These are phyloP conservation scores for Fusarium paranaense DNA, from an alignment of 2,329 filamentous ascomycete species.

Conservation along the genomic window DNA sequence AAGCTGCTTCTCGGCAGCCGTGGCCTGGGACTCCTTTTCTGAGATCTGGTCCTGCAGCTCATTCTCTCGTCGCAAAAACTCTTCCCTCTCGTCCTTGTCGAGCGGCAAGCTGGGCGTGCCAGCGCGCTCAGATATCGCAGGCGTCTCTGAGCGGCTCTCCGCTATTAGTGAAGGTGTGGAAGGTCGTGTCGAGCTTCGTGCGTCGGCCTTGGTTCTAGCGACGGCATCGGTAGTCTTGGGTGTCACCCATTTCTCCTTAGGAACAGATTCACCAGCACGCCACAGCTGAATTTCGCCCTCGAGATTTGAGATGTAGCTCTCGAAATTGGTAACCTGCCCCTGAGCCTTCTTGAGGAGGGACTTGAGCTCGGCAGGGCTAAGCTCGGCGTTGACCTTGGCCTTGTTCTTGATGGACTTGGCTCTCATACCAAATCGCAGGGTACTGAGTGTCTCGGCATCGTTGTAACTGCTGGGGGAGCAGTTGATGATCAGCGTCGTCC, in stretches of 20 bases:
- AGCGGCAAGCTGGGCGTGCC: constrained; percentile 88
- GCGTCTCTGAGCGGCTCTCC: constrained; percentile 73
- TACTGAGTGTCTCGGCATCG: constrained; percentile 92
- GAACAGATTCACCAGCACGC: constrained; percentile 89
- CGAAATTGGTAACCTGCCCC: constrained; percentile 87
- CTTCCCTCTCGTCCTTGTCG: constrained; percentile 96
- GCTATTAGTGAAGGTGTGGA: constrained; percentile 64
- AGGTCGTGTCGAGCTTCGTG: constrained; percentile 59
- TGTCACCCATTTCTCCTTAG: constrained; percentile 88
- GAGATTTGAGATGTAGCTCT: constrained; percentile 84
- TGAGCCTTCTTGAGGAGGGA: constrained; percentile 92
- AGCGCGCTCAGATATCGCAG: constrained; percentile 79
- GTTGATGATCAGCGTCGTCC: constrained; percentile 98
- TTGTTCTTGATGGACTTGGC: constrained; percentile 99
- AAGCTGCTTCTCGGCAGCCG: constrained; percentile 81
- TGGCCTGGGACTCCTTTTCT: constrained; percentile 88
- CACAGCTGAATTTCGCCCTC: constrained; percentile 89
- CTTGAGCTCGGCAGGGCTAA: constrained; percentile 96
- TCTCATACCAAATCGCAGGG: constrained; percentile 92
- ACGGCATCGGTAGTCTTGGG: constrained; percentile 66
- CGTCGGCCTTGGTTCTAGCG: constrained; percentile 54
- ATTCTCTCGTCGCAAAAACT: constrained; percentile 94
- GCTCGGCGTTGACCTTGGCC: constrained; percentile 98
- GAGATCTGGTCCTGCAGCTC: constrained; percentile 96
- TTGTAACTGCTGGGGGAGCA: constrained; percentile 99